Evolutionary conservation across 257 asterid species (phyloP).

Genomic region (Solanum medicagineum): DNA sequence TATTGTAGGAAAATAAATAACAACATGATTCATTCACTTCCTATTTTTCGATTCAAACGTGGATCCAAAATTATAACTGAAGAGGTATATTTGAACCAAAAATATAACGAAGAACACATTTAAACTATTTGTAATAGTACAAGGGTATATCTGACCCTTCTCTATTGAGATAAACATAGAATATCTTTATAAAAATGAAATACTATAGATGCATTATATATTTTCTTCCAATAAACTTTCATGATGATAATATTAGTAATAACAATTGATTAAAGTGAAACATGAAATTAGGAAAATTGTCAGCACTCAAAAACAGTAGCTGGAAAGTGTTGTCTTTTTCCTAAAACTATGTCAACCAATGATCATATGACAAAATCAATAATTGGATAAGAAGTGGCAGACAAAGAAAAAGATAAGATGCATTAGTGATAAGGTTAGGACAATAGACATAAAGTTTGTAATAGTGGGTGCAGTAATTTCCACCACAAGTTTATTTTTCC

Average conservation of each 20-base stretch:
- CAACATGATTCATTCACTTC: neutral
- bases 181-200: neutral
- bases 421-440: too few relatives aligned
- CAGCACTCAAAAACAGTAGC: conserved; percentile 9
- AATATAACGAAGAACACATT: too few relatives aligned
- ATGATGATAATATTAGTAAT: neutral
- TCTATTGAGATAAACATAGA: neutral
- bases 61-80: too few relatives aligned
- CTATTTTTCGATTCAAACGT: neutral
- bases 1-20: neutral
- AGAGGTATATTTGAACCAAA: too few relatives aligned
- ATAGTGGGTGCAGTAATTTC: too few relatives aligned
- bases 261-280: conserved; percentile 7
- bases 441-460: too few relatives aligned
- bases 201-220: neutral
- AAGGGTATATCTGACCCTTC: too few relatives aligned
- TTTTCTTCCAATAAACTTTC: neutral
- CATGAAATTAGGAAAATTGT: conserved; percentile 4
- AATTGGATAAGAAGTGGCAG: conserved; percentile 38
- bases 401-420: too few relatives aligned
- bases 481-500: too few relatives aligned
- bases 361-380: conserved; percentile 30
- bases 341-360: conserved; percentile 27
- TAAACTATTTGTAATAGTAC: too few relatives aligned
- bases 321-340: conserved; percentile 31